A percentile compares a stretch with the other conserved stretches of the same genome.
Conservation (phyloP, 202 grass and related monocot species). For the Cymbopogon flexuosus region DNA sequence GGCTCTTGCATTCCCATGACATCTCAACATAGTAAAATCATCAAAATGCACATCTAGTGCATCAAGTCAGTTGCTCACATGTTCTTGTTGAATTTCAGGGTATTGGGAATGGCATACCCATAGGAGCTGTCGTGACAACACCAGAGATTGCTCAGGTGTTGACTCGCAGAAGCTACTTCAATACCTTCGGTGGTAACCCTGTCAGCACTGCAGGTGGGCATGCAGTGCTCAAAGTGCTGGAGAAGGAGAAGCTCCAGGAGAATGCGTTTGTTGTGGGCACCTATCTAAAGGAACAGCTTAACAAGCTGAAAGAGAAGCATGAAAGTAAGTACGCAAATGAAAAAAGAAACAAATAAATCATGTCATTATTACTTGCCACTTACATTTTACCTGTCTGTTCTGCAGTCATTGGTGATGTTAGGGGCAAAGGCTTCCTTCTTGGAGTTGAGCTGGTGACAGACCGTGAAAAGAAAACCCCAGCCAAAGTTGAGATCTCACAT, state of each 20-base stretch:
- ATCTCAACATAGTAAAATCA: not conserved
- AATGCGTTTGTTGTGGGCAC: slow-evolving; percentile 77
- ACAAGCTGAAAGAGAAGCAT: slow-evolving; percentile 68
- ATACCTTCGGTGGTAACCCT: slow-evolving; percentile 92
- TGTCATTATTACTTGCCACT: not conserved
- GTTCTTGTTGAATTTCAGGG: slow-evolving; percentile 46
- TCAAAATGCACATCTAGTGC: not conserved
- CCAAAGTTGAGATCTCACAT: slow-evolving; percentile 60
- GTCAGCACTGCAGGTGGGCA: slow-evolving; percentile 80
- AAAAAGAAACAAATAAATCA: not conserved
- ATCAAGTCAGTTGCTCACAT: slow-evolving; percentile 12
- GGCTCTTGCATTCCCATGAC: not conserved
- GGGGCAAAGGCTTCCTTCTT: slow-evolving; percentile 88
- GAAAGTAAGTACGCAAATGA: slow-evolving; percentile 45
- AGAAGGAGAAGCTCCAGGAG: slow-evolving; percentile 90
- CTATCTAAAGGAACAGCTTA: slow-evolving; percentile 68
- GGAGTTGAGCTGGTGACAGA: slow-evolving; percentile 90
- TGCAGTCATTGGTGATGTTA: slow-evolving; percentile 85
- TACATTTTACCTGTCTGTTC: not conserved
- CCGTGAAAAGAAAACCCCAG: slow-evolving; percentile 70
- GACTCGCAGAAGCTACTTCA: slow-evolving; percentile 75
- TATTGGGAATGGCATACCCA: slow-evolving; percentile 88
- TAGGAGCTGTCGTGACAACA: slow-evolving; percentile 87
- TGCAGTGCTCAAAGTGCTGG: slow-evolving; percentile 75
- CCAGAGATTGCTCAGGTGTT: slow-evolving; percentile 92